A percentile compares a stretch with the other conserved stretches of the same genome.
Conservation (phyloP, 202 grass and related monocot genomes). For the Hordeum pubiflorum region DNA sequence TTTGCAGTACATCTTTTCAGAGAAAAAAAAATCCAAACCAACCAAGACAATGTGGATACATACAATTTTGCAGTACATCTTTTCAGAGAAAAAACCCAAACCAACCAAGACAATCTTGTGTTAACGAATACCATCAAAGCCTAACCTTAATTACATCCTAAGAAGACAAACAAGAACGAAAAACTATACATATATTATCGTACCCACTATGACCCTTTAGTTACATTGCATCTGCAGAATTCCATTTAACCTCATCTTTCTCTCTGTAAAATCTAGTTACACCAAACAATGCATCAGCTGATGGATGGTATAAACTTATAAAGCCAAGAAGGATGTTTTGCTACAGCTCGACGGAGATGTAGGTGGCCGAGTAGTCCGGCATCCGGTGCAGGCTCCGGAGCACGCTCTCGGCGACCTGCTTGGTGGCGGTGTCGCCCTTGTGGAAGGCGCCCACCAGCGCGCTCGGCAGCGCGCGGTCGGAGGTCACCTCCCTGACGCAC, state of each 20-base stretch:
- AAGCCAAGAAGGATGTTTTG: background rate
- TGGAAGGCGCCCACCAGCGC: slow-evolving; percentile 73
- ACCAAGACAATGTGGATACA: background rate
- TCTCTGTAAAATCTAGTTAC: background rate
- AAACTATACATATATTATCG: background rate
- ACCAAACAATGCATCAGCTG: background rate
- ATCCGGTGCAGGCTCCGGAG: slow-evolving; percentile 60
- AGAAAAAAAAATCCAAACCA: background rate
- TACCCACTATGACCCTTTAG: background rate
- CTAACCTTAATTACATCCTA: background rate
- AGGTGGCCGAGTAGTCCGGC: slow-evolving; percentile 58
- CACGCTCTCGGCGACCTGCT: slow-evolving; percentile 70
- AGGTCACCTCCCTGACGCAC: slow-evolving; percentile 46
- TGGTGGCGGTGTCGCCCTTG: slow-evolving; percentile 53
- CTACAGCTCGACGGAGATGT: slow-evolving; percentile 50
- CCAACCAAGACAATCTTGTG: background rate
- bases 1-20: background rate
- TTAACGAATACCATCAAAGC: background rate
- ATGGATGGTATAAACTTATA: background rate
- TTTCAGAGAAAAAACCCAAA: background rate
- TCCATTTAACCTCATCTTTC: background rate
- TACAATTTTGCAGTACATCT: background rate
- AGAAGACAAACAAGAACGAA: background rate
- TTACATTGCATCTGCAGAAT: slow-evolving; percentile 2
- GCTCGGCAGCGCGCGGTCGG: slow-evolving; percentile 51